phyloP scores from a whole-genome alignment of 2,329 filamentous ascomycete genomes.

The Calonectria crousiana region DNA sequence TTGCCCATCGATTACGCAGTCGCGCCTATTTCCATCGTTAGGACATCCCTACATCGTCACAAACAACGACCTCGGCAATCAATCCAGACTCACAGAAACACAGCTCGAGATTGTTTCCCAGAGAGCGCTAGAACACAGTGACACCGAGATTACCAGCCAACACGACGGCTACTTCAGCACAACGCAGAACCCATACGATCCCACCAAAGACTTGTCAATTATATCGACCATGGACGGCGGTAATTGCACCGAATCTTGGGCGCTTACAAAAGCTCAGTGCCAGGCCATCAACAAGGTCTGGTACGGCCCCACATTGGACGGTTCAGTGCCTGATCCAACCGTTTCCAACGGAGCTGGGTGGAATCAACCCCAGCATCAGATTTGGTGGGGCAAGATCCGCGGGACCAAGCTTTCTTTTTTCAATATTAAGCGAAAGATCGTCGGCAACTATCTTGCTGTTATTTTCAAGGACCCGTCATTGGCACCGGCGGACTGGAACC shows the following conservation, averaged over 20 bases:
- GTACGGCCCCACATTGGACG: neutral
- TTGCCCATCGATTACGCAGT: neutral
- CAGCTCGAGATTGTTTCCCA: neutral
- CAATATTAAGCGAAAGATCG: neutral
- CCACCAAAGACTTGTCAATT: neutral
- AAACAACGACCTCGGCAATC: neutral
- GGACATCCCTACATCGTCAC: neutral
- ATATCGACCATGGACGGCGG: neutral
- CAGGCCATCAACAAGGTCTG: neutral
- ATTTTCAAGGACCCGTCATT: neutral
- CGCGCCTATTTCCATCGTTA: neutral
- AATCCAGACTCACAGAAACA: neutral
- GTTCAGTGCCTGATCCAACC: neutral
- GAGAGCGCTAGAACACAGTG: neutral
- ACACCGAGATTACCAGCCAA: neutral
- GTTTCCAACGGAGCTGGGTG: neutral
- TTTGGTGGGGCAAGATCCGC: neutral
- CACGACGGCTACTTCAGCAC: conserved; percentile 1
- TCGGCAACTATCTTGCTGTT: neutral
- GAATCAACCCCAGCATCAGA: neutral
- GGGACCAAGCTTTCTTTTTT: neutral
- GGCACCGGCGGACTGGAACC: neutral
- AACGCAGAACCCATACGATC: neutral
- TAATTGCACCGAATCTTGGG: neutral
- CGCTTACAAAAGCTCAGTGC: neutral